Base-by-base conservation (phyloP, 305 asterid genomes). In the Galium porrigens region DNA sequence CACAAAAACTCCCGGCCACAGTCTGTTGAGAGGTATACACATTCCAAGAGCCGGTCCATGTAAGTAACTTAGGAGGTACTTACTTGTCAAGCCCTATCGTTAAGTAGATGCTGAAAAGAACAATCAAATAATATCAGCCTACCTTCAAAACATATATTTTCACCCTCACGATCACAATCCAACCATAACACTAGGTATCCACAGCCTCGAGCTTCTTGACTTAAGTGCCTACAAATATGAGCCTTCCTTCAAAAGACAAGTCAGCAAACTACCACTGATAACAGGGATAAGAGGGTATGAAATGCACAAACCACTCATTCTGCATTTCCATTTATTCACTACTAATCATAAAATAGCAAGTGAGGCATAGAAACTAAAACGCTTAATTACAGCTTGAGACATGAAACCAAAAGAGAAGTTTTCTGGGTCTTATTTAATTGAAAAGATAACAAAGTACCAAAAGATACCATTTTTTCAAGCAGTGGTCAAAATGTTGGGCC, bases 121-220 rank as follows among this genome's bases (percentile, higher is more conserved):
- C 55, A 71, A 71, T 48, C 53, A 61, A 61, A 59, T 39, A 58
- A 34, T 36, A 27, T 46, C 65, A 61, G 29, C 46, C 57, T 82
- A 89, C 96, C 96, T 89, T 89, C 96, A 82, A 86, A 89, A 83
- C 94, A 86, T 81, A 89, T 89, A 73, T 86, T 89, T 85, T 89
- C 95, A 78, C 96, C 96, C 77, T 89, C 96, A 42, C 95, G 96
- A 34, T 89, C 96, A 73, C 96, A 89, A 77, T 89, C 96, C 84
- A 89, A 72, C 96, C 96, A 89, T 77, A 89, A 70, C 46, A 85
- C 91, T 63, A 87, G 74, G 72, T 89, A 84, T 58, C 81, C 83
- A 74, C 94, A 89, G 71, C 91, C 95, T 73, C 90, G 91, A 75
- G 88, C 88, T 78, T 86, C 96, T 77, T 85, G 95, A 78, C 84